Base-by-base conservation (phyloP, 1,284 basidiomycete species). In the Trichosporon sp. region DNA sequence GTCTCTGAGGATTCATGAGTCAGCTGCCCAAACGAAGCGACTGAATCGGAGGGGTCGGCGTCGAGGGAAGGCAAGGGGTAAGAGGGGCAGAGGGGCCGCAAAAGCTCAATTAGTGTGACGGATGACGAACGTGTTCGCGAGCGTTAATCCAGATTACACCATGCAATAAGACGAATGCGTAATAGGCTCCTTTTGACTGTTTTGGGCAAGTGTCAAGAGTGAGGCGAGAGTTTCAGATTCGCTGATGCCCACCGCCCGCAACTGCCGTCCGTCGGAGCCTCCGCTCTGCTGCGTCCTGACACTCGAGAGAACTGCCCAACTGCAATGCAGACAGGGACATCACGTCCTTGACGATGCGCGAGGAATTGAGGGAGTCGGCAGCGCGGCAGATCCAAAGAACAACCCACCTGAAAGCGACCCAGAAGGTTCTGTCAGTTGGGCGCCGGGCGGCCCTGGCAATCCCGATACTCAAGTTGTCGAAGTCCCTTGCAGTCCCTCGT, bases 81-180 rank as follows among this genome's bases (percentile, higher is more conserved):
- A 26, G 26, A 21, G 48, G 48, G 48, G 48, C 7, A 21, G 54
- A 32, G 21, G 54, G 54, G 21, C 26, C 8, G 26, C 10, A 2
- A 2, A n/a, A 21, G 31, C 31, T 31, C 21, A 19, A 35, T 31
- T 14, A 8, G 56, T 31, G 56, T 31, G 56, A 35, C 56, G 56
- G 26, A 61, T 63, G 59, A 63, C 59, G 59, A 63, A 63, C 59
- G 59, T 63, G 59, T 35, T 35, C 59, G 59, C 59, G 59, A 63
- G 7, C 16, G 14, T 35, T 35, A 63, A n/a, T 16, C 32, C 31
- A 5, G 59, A 63, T 63, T 63, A 37, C 59, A 63, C 59, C 59
- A 63, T 63, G 59, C 59, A n/a, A n/a, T 63, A 35, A 31, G 31
- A 14, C 5, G 31, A 21, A 63, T 16, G 59, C 31, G 31, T 35